A percentile compares a stretch with the other conserved stretches of the same genome.
These are phyloP conservation scores for Sporothrix sp. DNA, from an alignment of 2,329 filamentous ascomycete genomes.

Conservation along the genomic window DNA sequence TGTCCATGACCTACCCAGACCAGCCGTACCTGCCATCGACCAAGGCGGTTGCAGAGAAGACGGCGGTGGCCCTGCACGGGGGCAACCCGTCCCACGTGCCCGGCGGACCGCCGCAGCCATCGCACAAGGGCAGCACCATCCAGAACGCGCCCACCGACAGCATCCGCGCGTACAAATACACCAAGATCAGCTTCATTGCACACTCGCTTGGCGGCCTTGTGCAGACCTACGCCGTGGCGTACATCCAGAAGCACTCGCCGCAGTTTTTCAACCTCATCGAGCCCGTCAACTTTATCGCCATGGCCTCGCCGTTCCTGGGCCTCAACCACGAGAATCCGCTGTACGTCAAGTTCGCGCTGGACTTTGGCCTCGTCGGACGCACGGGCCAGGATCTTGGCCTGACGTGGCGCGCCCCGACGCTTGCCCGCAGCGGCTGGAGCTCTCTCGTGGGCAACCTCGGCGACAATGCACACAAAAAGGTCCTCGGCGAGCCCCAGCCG, in stretches of 20 bases:
- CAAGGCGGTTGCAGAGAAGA: conserved; percentile 39
- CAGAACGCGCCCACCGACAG: conserved; percentile 27
- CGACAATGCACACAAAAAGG: conserved; percentile 51
- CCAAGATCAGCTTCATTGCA: conserved; percentile 88
- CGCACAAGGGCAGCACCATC: conserved; percentile 43
- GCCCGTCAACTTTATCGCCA: conserved; percentile 80
- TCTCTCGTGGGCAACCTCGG: conserved; percentile 76
- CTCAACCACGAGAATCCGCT: conserved; percentile 95
- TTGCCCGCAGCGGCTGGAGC: conserved; percentile 79
- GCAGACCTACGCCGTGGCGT: conserved; percentile 90
- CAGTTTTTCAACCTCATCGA: conserved; percentile 78
- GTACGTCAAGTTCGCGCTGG: conserved; percentile 92
- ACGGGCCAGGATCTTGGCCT: conserved; percentile 92
- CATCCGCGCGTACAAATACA: conserved; percentile 64
- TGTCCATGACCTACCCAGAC: conserved; percentile 86
- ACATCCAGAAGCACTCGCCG: conserved; percentile 92
- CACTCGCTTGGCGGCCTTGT: conserved; percentile 85
- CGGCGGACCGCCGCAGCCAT: conserved; percentile 18
- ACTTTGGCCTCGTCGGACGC: conserved; percentile 91
- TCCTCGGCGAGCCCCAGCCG: conserved; percentile 52
- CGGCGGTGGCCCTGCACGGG: conserved; percentile 25
- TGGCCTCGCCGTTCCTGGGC: conserved; percentile 82
- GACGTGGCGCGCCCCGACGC: conserved; percentile 83
- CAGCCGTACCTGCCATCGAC: conserved; percentile 69
- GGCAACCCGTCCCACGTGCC: background rate